Conservation (phyloP, 23 red algal genomes). For the Agarophyton chilense region DNA sequence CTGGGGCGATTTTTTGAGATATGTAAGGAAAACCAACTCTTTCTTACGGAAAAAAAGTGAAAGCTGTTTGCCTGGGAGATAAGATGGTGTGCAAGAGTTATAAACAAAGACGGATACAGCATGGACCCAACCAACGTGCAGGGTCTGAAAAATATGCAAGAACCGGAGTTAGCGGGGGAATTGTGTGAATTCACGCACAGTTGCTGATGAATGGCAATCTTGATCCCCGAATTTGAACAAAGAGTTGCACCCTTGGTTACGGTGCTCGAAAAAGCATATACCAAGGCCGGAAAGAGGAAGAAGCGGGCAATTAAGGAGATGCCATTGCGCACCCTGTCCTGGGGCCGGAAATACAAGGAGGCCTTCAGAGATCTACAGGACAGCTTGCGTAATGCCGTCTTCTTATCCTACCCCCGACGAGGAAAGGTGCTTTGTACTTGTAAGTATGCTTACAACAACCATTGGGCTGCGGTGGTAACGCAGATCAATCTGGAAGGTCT, state of each 20-base stretch:
- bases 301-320: not conserved
- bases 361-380: constrained; percentile 1
- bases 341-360: not conserved
- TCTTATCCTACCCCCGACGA: constrained; percentile 4
- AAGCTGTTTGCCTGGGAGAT: not conserved
- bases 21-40: not conserved
- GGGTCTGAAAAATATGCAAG: constrained; percentile 16
- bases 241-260: not conserved
- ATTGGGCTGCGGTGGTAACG: constrained; percentile 22
- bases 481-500: not conserved
- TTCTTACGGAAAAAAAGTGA: not conserved
- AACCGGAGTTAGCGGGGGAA: constrained; percentile 34
- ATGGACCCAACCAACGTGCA: constrained; percentile 10
- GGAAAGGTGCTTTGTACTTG: constrained; percentile 29
- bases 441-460: constrained; percentile 22
- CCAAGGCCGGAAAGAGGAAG: not conserved
- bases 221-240: constrained; percentile 16
- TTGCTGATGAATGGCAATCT: constrained; percentile 23
- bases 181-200: constrained; percentile 32
- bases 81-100: constrained; percentile 17
- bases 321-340: not conserved
- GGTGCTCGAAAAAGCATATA: constrained; percentile 12
- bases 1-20: constrained; percentile 6
- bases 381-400: not conserved
- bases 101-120: not conserved